A percentile compares a stretch with the other conserved stretches of the same genome.
Conservation (phyloP, 495 filamentous ascomycete species). For the Diplogelasinospora grovesii region DNA sequence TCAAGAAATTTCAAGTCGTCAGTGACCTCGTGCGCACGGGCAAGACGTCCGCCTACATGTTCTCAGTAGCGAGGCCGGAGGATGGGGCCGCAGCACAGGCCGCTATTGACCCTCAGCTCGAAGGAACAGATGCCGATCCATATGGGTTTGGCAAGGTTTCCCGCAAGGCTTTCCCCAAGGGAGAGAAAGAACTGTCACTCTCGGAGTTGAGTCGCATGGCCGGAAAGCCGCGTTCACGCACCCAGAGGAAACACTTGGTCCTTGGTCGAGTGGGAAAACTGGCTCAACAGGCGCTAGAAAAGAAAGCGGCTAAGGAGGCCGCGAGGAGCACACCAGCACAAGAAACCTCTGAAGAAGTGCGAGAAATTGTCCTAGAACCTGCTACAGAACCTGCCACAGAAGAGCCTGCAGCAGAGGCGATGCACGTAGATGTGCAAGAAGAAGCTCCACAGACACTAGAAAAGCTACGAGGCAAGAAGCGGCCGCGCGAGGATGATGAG, state of each 20-base stretch:
- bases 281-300: no score
- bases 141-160: constrained; percentile 24
- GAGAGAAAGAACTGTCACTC: constrained; percentile 13
- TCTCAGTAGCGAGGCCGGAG: constrained; percentile 21
- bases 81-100: no score
- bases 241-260: constrained; percentile 23
- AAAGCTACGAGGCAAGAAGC: no score
- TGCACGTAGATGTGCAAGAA: no score
- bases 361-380: background rate
- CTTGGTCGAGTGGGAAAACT: background rate
- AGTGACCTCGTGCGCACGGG: constrained; percentile 34
- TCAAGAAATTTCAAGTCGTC: constrained; percentile 35
- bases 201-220: constrained; percentile 15
- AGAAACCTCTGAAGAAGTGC: background rate
- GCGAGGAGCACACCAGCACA: background rate
- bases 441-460: no score
- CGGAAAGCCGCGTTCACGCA: constrained; percentile 6
- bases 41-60: constrained; percentile 42
- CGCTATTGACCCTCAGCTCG: constrained; percentile 1
- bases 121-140: constrained; percentile 2
- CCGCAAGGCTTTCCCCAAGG: constrained; percentile 14
- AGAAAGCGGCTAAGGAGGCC: no score
- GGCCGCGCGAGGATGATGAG: no score
- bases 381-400: background rate
- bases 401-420: no score